Conservation (phyloP, 1,284 basidiomycete species). For the Earliella scabrosa region DNA sequence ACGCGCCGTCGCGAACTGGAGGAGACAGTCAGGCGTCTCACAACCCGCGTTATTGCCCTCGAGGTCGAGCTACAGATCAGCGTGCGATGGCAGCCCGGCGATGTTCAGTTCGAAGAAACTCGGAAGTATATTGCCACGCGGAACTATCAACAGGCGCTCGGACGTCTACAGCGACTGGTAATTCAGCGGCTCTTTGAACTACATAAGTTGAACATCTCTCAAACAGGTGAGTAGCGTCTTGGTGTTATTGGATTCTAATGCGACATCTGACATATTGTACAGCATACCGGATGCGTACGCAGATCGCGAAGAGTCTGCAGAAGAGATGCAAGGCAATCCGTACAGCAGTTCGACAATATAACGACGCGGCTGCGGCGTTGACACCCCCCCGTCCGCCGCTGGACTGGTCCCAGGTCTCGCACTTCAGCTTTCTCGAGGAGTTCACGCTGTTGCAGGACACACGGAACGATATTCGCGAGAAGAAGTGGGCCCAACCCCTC, state of each 20-base stretch:
- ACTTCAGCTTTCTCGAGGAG: no score
- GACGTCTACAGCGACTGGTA: constrained; percentile 33
- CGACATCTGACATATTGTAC: constrained; percentile 1
- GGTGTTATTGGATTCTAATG: no score
- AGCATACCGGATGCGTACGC: constrained; percentile 31
- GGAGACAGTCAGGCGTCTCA: not conserved
- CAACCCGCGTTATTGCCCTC: not conserved
- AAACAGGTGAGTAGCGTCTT: constrained; percentile 18
- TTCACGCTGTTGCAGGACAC: constrained; percentile 40
- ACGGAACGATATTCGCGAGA: constrained; percentile 31
- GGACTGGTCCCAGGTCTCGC: constrained; percentile 37
- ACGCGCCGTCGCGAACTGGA: not conserved
- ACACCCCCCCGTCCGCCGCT: constrained; percentile 33
- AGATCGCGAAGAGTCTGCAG: constrained; percentile 32
- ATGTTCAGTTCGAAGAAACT: not conserved
- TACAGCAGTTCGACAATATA: constrained; percentile 31
- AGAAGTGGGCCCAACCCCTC: constrained; percentile 35
- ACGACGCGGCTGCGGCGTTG: constrained; percentile 27
- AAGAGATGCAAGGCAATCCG: no score
- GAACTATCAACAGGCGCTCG: constrained; percentile 28
- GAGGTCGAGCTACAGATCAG: no score
- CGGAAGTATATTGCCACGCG: constrained; percentile 7
- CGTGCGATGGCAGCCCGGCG: no score
- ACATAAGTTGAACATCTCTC: constrained; percentile 31
- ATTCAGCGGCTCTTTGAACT: constrained; percentile 35